These are phyloP conservation scores for Sordariomycetes sp. DNA, from an alignment of 2,329 filamentous ascomycete genomes.

Conservation along the genomic window DNA sequence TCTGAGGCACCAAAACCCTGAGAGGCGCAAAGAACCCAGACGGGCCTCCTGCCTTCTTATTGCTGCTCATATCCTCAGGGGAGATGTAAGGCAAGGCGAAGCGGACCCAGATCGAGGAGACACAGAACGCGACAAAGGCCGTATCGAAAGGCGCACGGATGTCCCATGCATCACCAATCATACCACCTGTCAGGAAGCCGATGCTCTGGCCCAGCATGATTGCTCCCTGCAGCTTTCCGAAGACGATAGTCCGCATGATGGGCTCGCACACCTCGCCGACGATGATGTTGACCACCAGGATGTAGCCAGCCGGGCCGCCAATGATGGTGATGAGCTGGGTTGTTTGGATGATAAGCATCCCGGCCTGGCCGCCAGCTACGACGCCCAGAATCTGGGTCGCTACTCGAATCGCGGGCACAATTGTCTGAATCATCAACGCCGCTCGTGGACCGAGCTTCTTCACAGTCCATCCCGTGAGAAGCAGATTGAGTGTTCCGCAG, in stretches of 20 bases:
- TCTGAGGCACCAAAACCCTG: conserved; percentile 50
- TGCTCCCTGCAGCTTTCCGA: conserved; percentile 56
- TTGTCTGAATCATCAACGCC: conserved; percentile 53
- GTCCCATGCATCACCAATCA: conserved; percentile 53
- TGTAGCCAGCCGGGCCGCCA: conserved; percentile 60
- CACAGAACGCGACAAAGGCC: conserved; percentile 47
- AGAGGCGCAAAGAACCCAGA: conserved; percentile 54
- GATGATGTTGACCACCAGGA: conserved; percentile 60
- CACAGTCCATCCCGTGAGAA: conserved; percentile 57
- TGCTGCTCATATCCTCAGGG: conserved; percentile 25
- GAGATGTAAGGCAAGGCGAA: conserved; percentile 40
- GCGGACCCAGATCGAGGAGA: conserved; percentile 30
- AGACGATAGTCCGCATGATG: conserved; percentile 49
- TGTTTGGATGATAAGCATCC: conserved; percentile 59
- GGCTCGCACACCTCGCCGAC: conserved; percentile 56
- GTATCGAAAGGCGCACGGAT: conserved; percentile 57
- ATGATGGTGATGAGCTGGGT: conserved; percentile 60
- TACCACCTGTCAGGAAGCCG: conserved; percentile 55
- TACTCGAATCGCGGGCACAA: conserved; percentile 55
- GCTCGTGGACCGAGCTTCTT: conserved; percentile 56
- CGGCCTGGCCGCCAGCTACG: conserved; percentile 45
- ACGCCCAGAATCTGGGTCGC: conserved; percentile 57
- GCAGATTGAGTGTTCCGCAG: conserved; percentile 55
- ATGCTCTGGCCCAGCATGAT: conserved; percentile 59
- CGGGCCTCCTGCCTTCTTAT: conserved; percentile 26